phyloP scores from a whole-genome alignment of 1,284 basidiomycete genomes.

The Puccinia polysora region DNA sequence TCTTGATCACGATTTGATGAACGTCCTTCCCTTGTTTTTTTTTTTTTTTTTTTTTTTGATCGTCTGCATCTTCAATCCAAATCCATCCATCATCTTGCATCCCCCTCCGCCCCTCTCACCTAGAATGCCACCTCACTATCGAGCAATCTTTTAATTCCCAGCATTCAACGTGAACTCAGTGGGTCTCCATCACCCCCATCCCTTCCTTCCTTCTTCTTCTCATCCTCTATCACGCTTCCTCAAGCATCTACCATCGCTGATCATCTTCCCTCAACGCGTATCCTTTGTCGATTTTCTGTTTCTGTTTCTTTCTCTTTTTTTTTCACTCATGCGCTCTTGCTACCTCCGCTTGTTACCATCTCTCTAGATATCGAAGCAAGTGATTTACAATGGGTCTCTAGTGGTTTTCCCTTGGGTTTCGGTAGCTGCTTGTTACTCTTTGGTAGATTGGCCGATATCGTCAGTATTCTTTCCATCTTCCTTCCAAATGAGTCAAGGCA shows the following conservation, averaged over 20 bases:
- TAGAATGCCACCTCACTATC: slow-evolving; percentile 31
- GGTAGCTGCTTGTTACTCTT: slow-evolving; percentile 26
- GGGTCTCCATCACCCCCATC: too few species aligned
- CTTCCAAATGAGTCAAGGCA: too few species aligned
- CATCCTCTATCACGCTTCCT: too few species aligned
- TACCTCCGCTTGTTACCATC: too few species aligned
- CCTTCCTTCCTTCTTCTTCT: too few species aligned
- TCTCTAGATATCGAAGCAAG: slow-evolving; percentile 30
- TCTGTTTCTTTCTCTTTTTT: not conserved
- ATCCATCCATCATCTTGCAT: not conserved
- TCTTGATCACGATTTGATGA: too few species aligned
- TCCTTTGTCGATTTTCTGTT: not conserved
- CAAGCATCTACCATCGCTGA: too few species aligned
- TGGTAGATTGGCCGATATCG: slow-evolving; percentile 35
- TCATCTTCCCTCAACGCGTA: not conserved
- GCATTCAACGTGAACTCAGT: slow-evolving; percentile 38
- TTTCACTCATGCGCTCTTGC: not conserved
- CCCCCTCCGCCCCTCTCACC: not conserved
- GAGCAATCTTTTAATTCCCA: slow-evolving; percentile 30
- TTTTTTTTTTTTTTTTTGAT: not conserved
- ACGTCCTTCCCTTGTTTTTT: too few species aligned
- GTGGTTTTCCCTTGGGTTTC: slow-evolving; percentile 19
- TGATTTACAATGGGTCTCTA: slow-evolving; percentile 29
- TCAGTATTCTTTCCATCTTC: slow-evolving; percentile 8
- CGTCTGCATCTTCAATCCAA: not conserved